Base-by-base conservation (phyloP, 2,329 filamentous ascomycete genomes). In the Neopestalotiopsis clavispora region DNA sequence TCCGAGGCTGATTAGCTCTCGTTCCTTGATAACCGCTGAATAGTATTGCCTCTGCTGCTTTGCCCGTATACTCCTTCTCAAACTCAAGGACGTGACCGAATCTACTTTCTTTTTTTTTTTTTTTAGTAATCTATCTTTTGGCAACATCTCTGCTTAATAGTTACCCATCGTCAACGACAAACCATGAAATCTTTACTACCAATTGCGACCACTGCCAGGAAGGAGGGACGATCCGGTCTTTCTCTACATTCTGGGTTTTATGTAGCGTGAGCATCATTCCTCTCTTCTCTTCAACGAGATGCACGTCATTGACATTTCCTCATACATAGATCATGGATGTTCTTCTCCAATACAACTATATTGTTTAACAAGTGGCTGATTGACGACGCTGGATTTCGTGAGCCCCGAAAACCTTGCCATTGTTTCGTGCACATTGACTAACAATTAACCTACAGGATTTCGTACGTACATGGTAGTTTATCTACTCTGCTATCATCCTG, bases 361-460 rank as follows among this genome's bases (percentile, higher is more conserved):
- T 84, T 97, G 71, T 97, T 97, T 86, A 97, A 97, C 86, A 97
- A 97, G 84, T 95, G 92, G 89, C 89, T 97, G 64, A 87, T 97
- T 69, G 89, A 93, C 77, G 90, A 89, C 71, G 87, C 87, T 75
- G 87, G 91, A 68, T 95, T 95, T 81, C 87, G 92, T 94, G 83
- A 85, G 91, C 85, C 64, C 72, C 62, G 14, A 14, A 28, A 3
- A 7, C 4, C n/a, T 6, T 12, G 30, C 23, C 23, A 28, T 28
- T 28, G 3, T 28, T 10, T 23, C 4, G 1, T 61, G 34, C 9
- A 20, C 30, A 20, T 23, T 58, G 0, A 38, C 64, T 67, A 67
- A 67, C 23, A 23, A 28, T 4, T 1, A 30, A 17, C 14, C 7
- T 49, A 0, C 12, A 67, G 66, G 66, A 67, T 67, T 62, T 40